Evolutionary conservation across 768 basidiomycete genomes (phyloP).

Genomic region (Brasilioporus rufonigricans): DNA sequence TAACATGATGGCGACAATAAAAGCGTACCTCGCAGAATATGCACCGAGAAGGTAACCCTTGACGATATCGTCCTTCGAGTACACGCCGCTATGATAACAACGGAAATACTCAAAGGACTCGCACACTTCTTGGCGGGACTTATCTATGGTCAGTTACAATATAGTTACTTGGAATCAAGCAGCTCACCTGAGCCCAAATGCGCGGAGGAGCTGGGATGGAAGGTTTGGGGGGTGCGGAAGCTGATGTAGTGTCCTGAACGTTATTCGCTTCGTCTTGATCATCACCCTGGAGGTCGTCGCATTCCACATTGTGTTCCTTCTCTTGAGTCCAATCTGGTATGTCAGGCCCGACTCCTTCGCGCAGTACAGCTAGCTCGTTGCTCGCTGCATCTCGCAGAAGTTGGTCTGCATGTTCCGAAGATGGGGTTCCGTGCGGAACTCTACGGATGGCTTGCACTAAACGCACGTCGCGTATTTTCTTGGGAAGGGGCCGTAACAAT

Average conservation of each 20-base stretch:
- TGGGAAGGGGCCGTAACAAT: conserved; percentile 22
- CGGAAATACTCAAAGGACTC: conserved; percentile 68
- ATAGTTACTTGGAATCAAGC: not conserved
- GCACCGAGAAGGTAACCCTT: conserved; percentile 78
- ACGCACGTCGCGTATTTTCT: conserved; percentile 7
- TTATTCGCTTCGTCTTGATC: conserved; percentile 10
- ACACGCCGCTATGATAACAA: conserved; percentile 80
- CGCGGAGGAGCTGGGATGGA: conserved; percentile 31
- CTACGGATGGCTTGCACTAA: not conserved
- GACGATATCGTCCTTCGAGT: conserved; percentile 54
- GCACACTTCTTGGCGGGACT: conserved; percentile 86
- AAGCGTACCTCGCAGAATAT: conserved; percentile 59
- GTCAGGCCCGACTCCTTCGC: conserved; percentile 5
- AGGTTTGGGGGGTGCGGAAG: conserved; percentile 10
- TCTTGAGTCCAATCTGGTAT: conserved; percentile 27
- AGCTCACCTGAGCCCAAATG: conserved; percentile 46
- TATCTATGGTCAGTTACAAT: not conserved
- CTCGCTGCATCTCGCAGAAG: conserved; percentile 17
- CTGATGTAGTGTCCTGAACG: conserved; percentile 14
- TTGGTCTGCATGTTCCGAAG: conserved; percentile 18
- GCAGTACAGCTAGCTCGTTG: conserved; percentile 9
- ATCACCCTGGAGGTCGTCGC: conserved; percentile 1
- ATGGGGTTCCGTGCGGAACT: not conserved
- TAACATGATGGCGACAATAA: not conserved
- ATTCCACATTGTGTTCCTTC: conserved; percentile 18